phyloP scores from a whole-genome alignment of 331 rosid genomes.

The Quercus lobata region DNA sequence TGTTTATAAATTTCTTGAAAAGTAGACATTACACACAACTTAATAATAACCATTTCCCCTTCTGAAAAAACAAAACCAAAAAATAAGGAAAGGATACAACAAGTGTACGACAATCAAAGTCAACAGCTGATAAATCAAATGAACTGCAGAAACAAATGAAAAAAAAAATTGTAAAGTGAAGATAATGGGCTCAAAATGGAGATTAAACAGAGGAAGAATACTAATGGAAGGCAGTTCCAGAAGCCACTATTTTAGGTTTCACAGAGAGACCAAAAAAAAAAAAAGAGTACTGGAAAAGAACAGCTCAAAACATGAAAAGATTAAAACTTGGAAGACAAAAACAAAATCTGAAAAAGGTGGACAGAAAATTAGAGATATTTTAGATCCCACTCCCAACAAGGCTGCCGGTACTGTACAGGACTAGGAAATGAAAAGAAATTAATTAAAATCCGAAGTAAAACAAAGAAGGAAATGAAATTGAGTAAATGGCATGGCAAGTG shows the following conservation, averaged over 20 bases:
- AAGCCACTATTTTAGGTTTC: neutral
- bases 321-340: neutral
- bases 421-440: neutral
- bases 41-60: neutral
- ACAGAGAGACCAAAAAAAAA: neutral
- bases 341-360: neutral
- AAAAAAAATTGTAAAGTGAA: too few species aligned
- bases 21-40: neutral
- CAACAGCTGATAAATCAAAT: too few species aligned
- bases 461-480: neutral
- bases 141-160: too few species aligned
- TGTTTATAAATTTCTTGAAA: neutral
- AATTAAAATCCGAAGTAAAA: neutral
- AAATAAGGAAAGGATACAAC: neutral
- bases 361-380: neutral
- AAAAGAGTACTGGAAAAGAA: neutral
- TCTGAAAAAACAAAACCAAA: neutral
- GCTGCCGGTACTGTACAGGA: neutral
- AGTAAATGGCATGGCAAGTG: neutral
- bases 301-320: neutral
- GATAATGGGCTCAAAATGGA: neutral
- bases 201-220: neutral
- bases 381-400: neutral
- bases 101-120: too few species aligned
- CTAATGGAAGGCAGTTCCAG: too few species aligned